Evolutionary conservation across 2,329 filamentous ascomycete genomes (phyloP), one percentile per base, ranked within the genome.

Genomic region (Diplocarpon rosae): DNA sequence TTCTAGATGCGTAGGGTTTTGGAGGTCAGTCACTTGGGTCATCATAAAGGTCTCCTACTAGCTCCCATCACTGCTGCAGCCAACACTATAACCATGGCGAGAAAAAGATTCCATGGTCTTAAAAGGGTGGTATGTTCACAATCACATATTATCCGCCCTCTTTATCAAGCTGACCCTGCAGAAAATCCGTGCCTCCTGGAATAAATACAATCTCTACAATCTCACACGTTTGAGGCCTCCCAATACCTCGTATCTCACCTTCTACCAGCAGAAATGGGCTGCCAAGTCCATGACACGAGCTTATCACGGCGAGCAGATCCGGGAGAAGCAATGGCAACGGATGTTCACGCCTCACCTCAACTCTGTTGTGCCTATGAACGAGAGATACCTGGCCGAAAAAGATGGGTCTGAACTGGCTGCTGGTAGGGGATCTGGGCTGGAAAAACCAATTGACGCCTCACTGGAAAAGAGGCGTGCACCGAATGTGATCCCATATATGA

Each of bases 221-320:
- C 69, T 98, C 53, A 68, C 71, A 40, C 74, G 75, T 54, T 59
- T 76, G 29, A 66, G 58, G 35, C 59, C 64, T 2, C 75, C 73
- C 14, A 61, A 56, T 50, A 58, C 61, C 28, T 59, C 53, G 15
- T 58, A 55, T 40, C 66, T 68, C 50, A 95, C 89, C 36, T 93
- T 92, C 69, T 98, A 94, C 75, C 90, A 96, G 72, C 90, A 96
- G 68, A 98, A 98, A 82, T 98, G 90, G 90, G 66, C 68, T 1
- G 85, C 90, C 59, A 98, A 98, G 67, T 79, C 88, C 16, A 65
- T 80, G 52, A 78, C 86, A 34, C 81, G 92, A 55, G 80, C 75
- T 52, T 98, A 96, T 66, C 92, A 98, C 68, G 92, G 90, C 65
- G 90, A 95, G 63, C 86, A 95, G 62, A 82, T 98, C 55, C 80